Evolutionary conservation across 176 grass and related monocot genomes (phyloP), one percentile per base, ranked within the genome.

Genomic region (Aegilops longissima): DNA sequence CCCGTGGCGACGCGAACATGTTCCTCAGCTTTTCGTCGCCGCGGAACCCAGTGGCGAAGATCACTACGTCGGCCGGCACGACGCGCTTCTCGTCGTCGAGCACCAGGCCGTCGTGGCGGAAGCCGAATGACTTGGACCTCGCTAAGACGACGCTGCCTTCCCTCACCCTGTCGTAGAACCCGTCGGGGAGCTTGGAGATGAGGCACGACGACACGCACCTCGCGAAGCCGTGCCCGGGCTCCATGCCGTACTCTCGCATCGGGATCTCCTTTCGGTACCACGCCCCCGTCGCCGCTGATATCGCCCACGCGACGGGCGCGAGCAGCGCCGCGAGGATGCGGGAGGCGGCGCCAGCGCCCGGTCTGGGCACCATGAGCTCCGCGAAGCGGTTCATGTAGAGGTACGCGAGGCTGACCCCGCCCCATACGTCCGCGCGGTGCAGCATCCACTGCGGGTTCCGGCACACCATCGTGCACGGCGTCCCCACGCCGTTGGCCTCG

Each of bases 41-140:
- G 42, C 71, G 87, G 86, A 89, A 97, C 61, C 95, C 95, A 3
- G 92, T 94, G 47, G 95, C 92, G 33, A 94, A 85, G 9, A 97
- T 79, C 44, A 94, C 92, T 12, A 94, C 0, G 75, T 97, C 90
- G 20, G 90, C 78, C 18, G 64, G 29, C 18, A 93, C 35, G 31
- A 25, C 67, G 45, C 34, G 52, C 42, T 73, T 4, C 5, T 71
- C 17, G 29, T 17, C 81, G 39, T 25, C 83, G 3, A 94, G 76
- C 65, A 90, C 66, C 44, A 95, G 73, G 62, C 93, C 93, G 33
- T 83, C 82, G 40, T 83, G 51, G 56, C 85, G 88, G 85, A 92
- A 95, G 82, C 49, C 49, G 49, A 84, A 84, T 1, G 51, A 65
- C 9, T 49, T 71, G 9, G 79, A 54, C 66, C 34, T 23, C 74